A percentile compares a stretch with the other conserved stretches of the same genome.
phyloP scores from a whole-genome alignment of 2,329 filamentous ascomycete genomes.

The Trichophaea hybrida region DNA sequence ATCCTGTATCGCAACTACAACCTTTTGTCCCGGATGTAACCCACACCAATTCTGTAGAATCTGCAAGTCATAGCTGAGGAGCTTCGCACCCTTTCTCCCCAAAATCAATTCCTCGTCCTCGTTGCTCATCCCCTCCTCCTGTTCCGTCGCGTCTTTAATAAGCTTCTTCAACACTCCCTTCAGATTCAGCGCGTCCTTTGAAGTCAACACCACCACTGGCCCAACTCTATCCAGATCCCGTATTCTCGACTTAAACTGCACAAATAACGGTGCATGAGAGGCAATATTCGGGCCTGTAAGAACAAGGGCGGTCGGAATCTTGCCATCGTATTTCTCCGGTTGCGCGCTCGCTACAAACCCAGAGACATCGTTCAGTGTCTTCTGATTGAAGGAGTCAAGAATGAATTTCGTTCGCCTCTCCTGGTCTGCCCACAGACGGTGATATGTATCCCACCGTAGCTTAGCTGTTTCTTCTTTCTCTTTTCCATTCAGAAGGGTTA shows the following conservation, averaged over 20 bases:
- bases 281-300: slow-evolving; percentile 66
- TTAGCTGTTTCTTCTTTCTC: slow-evolving; percentile 39
- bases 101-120: slow-evolving; percentile 37
- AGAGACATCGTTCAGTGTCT: slow-evolving; percentile 45
- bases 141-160: slow-evolving; percentile 49
- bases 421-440: slow-evolving; percentile 49
- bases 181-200: slow-evolving; percentile 56
- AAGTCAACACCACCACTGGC: slow-evolving; percentile 51
- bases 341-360: slow-evolving; percentile 38
- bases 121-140: slow-evolving; percentile 38
- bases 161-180: slow-evolving; percentile 60
- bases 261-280: slow-evolving; percentile 58
- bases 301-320: slow-evolving; percentile 56
- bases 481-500: slow-evolving; percentile 41
- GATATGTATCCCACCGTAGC: slow-evolving; percentile 46
- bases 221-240: slow-evolving; percentile 38
- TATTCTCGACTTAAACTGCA: slow-evolving; percentile 43
- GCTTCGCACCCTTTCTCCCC: slow-evolving; percentile 39
- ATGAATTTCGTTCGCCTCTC: slow-evolving; percentile 49
- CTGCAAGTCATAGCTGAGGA: slow-evolving; percentile 66
- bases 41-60: slow-evolving; percentile 45
- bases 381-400: slow-evolving; percentile 45
- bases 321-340: slow-evolving; percentile 30
- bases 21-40: slow-evolving; percentile 40
- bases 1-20: slow-evolving; percentile 63